Base-by-base conservation (phyloP, 2,329 filamentous ascomycete genomes). In the Monilinia fructicola region DNA sequence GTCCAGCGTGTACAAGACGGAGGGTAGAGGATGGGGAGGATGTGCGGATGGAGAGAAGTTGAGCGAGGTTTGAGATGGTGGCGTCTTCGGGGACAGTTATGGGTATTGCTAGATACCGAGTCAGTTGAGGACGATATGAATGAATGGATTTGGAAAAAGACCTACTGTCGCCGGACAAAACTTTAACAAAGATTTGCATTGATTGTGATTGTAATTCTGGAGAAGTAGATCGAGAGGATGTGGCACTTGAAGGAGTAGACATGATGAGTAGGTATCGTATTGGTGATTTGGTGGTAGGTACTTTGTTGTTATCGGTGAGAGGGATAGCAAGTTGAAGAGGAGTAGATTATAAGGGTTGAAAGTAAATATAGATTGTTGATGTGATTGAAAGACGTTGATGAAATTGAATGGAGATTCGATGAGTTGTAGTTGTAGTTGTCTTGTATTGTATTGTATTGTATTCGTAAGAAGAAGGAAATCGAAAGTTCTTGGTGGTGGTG, bases 171-270 rank as follows among this genome's bases (percentile, higher is more conserved):
- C 84, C 85, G 46, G 82, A 79, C 60, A 85, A 78, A 74, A 82
- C 83, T 78, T 85, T 86, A 76, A 87, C 81, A 77, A 87, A 87
- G 77, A 87, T 84, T 75, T 85, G 83, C 78, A 86, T 85, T 50
- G 80, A 85, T 59, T 77, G 73, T 67, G 81, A 79, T 31, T 74
- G 72, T 26, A 66, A 31, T 63, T 84, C 81, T 52, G 76, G 74
- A 44, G 78, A 78, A 56, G 77, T 66, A 10, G 73, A 73, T 62
- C 75, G 72, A 46, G 74, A 76, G 60, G 67, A 68, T 35, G 69
- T 35, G 18, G 64, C 21, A 23, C 55, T 65, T 53, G 64, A 65
- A 48, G 74, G 72, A 52, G 71, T 72, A 67, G 60, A 67, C 75
- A 77, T 77, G 42, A 50, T 42, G 64, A 23, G 50, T 44, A 35